Evolutionary conservation across 352 stramenopile genomes (phyloP).

Genomic region (Phytophthora litchii): DNA sequence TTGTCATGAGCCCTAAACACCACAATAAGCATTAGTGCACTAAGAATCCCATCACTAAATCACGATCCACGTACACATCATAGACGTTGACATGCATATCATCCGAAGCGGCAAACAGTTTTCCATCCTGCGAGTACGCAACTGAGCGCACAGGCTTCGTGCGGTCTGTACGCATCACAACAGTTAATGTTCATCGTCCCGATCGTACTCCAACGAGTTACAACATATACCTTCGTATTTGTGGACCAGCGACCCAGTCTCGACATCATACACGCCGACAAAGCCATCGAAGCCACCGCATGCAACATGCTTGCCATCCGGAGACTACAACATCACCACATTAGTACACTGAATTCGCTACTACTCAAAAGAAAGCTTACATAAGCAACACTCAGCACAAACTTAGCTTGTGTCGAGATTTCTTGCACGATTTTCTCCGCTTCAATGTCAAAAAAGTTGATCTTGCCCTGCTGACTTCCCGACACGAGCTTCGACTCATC

Average conservation of each 20-base stretch:
- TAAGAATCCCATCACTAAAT: background rate
- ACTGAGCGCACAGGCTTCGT: constrained; percentile 90
- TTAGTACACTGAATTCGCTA: constrained; percentile 1
- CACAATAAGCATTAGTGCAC: constrained; percentile 7
- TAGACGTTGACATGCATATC: constrained; percentile 94
- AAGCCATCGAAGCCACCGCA: constrained; percentile 84
- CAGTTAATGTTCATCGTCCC: constrained; percentile 1
- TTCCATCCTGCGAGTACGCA: constrained; percentile 84
- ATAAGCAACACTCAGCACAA: constrained; percentile 78
- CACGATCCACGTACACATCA: constrained; percentile 77
- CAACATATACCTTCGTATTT: constrained; percentile 77
- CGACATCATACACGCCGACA: constrained; percentile 86
- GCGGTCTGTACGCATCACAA: constrained; percentile 49
- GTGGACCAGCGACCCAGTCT: constrained; percentile 78
- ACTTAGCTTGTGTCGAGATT: constrained; percentile 75
- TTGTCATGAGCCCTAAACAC: constrained; percentile 67
- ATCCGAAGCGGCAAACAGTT: constrained; percentile 89
- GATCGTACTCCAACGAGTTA: background rate
- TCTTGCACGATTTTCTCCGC: constrained; percentile 79
- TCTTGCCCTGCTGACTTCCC: constrained; percentile 85
- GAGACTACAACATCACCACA: constrained; percentile 48
- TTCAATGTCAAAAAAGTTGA: constrained; percentile 88
- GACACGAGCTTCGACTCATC: constrained; percentile 84
- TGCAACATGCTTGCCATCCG: constrained; percentile 83
- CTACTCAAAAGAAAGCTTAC: constrained; percentile 37